These are phyloP conservation scores for Arabidopsis arenosa DNA, from an alignment of 345 rosid species.

Conservation along the genomic window DNA sequence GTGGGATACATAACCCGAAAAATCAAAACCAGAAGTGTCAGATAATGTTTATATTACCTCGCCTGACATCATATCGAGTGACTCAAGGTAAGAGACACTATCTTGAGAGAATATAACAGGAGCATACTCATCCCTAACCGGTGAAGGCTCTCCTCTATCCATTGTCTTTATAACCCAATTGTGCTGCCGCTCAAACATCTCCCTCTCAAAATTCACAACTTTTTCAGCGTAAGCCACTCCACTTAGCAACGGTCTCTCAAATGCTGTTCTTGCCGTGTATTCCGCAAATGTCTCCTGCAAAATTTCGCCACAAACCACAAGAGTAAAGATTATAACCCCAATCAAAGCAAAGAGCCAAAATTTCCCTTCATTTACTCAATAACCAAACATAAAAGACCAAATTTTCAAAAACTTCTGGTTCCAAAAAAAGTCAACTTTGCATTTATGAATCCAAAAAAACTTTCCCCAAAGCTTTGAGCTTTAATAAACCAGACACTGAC, in stretches of 20 bases:
- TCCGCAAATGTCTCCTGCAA: conserved; percentile 94
- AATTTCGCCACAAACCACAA: conserved; percentile 7
- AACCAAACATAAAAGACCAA: not conserved
- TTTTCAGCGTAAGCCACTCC: conserved; percentile 94
- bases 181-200: conserved; percentile 81
- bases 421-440: conserved; percentile 27
- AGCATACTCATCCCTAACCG: conserved; percentile 91
- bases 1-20: conserved; percentile 7
- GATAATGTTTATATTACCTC: conserved; percentile 57
- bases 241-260: conserved; percentile 92
- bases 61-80: conserved; percentile 99
- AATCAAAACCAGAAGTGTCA: not conserved
- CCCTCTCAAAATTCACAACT: conserved; percentile 71
- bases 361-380: conserved; percentile 14
- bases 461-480: conserved; percentile 4
- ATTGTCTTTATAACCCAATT: conserved; percentile 91
- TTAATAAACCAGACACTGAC: conserved; percentile 46
- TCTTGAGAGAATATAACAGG: conserved; percentile 95
- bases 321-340: not conserved
- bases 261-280: conserved; percentile 93
- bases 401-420: not conserved
- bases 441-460: conserved; percentile 13
- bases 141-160: conserved; percentile 79
- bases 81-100: conserved; percentile 85
- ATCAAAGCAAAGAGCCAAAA: conserved; percentile 8